A percentile compares a stretch with the other conserved stretches of the same genome.
Conservation (phyloP, 306 rosid species). For the Gastrolobium villosum region DNA sequence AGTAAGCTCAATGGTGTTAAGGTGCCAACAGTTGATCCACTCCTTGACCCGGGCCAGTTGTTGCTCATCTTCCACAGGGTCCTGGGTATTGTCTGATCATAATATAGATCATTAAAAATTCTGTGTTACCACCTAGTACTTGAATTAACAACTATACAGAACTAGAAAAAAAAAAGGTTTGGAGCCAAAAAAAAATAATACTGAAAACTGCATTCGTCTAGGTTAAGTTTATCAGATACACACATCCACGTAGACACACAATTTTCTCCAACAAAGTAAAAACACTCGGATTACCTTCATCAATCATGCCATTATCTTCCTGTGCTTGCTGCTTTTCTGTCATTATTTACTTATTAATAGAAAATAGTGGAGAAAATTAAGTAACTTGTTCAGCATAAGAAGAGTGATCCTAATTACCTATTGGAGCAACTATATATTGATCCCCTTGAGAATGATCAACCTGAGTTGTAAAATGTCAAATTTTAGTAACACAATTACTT, state of each 20-base stretch:
- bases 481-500: slow-evolving; percentile 21
- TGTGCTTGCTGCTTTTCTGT: slow-evolving; percentile 71
- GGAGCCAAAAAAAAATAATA: background rate
- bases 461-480: slow-evolving; percentile 54
- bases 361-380: slow-evolving; percentile 26
- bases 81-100: slow-evolving; percentile 80
- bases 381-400: slow-evolving; percentile 7
- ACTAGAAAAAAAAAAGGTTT: background rate
- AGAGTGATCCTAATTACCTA: slow-evolving; percentile 57
- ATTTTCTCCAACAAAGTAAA: slow-evolving; percentile 21
- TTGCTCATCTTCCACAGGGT: slow-evolving; percentile 81
- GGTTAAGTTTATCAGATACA: slow-evolving; percentile 10
- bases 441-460: slow-evolving; percentile 72
- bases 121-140: background rate
- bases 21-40: slow-evolving; percentile 74
- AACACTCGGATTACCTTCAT: slow-evolving; percentile 69
- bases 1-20: slow-evolving; percentile 72
- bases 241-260: slow-evolving; percentile 4
- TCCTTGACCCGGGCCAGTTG: slow-evolving; percentile 79
- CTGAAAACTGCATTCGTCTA: slow-evolving; percentile 6
- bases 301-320: slow-evolving; percentile 63
- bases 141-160: slow-evolving; percentile 19
- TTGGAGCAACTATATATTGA: slow-evolving; percentile 75
- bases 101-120: slow-evolving; percentile 39
- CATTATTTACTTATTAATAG: slow-evolving; percentile 36